Percentiles rank a stretch among this genome's conserved stretches.
Evolutionary conservation across 192 early-diverging fungal genomes (phyloP).

Genomic region (Backusella luteola): DNA sequence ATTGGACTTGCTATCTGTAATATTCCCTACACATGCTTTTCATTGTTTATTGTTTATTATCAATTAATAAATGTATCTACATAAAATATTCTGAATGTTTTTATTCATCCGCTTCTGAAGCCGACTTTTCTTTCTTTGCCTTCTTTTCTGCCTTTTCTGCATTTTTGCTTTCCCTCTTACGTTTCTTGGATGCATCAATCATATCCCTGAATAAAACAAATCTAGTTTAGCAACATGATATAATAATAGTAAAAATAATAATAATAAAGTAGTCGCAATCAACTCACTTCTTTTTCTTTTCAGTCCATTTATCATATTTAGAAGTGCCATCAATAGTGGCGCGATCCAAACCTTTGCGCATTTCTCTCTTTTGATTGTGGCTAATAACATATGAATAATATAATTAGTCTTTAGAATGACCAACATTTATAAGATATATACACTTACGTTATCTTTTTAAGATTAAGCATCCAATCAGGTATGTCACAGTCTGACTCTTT

Average conservation of each 20-base stretch:
- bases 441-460: slow-evolving; percentile 69
- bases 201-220: slow-evolving; percentile 28
- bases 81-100: background rate
- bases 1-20: too few species aligned
- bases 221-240: background rate
- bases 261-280: background rate
- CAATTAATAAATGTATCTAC: background rate
- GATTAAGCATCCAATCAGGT: slow-evolving; percentile 95
- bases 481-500: slow-evolving; percentile 92
- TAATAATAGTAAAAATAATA: background rate
- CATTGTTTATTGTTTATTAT: too few species aligned
- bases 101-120: background rate
- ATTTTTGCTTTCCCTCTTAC: slow-evolving; percentile 26
- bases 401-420: background rate
- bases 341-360: slow-evolving; percentile 76
- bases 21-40: too few species aligned
- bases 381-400: slow-evolving; percentile 20
- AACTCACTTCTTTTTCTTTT: slow-evolving; percentile 63
- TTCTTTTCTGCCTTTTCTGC: slow-evolving; percentile 6
- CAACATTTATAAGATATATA: background rate
- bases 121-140: background rate
- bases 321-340: slow-evolving; percentile 76
- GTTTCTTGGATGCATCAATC: slow-evolving; percentile 39
- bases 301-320: slow-evolving; percentile 69
- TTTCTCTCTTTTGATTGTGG: slow-evolving; percentile 62